Evolutionary conservation across 1,139 yeast species (phyloP).

Genomic region (Debaryomyces sp.): DNA sequence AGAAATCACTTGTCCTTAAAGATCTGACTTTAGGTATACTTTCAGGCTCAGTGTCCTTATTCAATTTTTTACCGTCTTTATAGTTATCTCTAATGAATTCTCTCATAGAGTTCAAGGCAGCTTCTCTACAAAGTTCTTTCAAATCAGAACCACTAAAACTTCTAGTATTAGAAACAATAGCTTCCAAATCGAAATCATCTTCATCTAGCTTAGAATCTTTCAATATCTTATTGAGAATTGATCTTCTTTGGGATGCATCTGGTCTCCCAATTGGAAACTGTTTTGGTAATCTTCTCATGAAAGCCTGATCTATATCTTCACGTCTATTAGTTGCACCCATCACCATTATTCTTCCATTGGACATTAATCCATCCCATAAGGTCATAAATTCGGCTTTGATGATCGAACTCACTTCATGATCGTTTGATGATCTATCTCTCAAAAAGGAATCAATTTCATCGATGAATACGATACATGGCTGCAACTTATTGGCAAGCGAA

Average conservation of each 20-base stretch:
- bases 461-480: constrained; percentile 93
- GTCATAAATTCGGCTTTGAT: constrained; percentile 98
- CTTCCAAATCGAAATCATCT: constrained; percentile 58
- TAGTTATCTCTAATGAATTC: constrained; percentile 67
- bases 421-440: constrained; percentile 80
- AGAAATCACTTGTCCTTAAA: constrained; percentile 48
- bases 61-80: constrained; percentile 44
- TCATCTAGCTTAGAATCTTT: constrained; percentile 63
- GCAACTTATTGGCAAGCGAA: constrained; percentile 84
- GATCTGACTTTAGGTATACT: constrained; percentile 44
- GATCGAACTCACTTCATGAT: constrained; percentile 96
- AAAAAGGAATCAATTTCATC: constrained; percentile 96
- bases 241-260: constrained; percentile 62
- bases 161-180: constrained; percentile 63
- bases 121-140: constrained; percentile 89
- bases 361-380: constrained; percentile 89
- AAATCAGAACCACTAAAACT: constrained; percentile 92
- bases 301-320: constrained; percentile 88
- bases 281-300: constrained; percentile 91
- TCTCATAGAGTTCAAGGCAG: constrained; percentile 86
- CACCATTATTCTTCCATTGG: constrained; percentile 79
- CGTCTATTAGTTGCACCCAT: constrained; percentile 96
- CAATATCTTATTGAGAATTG: constrained; percentile 68
- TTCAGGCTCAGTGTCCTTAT: constrained; percentile 25
- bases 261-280: constrained; percentile 83